phyloP scores from a whole-genome alignment of 2,329 filamentous ascomycete genomes.

The Akanthomyces muscarius region DNA sequence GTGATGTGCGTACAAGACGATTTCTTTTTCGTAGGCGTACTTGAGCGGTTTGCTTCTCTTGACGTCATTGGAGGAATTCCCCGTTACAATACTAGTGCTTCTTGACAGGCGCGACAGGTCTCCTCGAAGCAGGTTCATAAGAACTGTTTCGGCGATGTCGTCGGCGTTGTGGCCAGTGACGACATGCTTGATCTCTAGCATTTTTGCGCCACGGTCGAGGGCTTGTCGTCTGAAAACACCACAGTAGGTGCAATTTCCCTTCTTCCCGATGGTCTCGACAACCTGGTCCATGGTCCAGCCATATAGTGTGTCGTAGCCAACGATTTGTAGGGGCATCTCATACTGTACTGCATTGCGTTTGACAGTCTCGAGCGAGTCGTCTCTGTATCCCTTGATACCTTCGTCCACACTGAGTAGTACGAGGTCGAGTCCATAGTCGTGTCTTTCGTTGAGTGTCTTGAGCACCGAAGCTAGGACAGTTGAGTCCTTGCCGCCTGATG shows the following conservation, averaged over 20 bases:
- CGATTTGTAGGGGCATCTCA: conserved; percentile 83
- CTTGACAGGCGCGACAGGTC: conserved; percentile 83
- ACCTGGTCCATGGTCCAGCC: conserved; percentile 99
- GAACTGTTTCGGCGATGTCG: conserved; percentile 91
- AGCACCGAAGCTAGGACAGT: conserved; percentile 92
- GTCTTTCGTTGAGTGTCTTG: conserved; percentile 87
- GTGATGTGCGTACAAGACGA: conserved; percentile 95
- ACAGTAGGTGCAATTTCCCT: conserved; percentile 98
- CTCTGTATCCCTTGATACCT: conserved; percentile 93
- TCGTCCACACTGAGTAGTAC: conserved; percentile 91
- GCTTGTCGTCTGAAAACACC: conserved; percentile 94
- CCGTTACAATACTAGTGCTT: conserved; percentile 86
- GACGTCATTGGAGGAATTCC: conserved; percentile 73
- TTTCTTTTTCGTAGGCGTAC: conserved; percentile 98
- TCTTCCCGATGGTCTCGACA: conserved; percentile 92
- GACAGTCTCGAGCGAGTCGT: conserved; percentile 93
- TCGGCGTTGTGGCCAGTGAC: conserved; percentile 98
- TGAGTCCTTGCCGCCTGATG: conserved; percentile 95
- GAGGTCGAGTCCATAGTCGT: conserved; percentile 81
- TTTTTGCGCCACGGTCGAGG: conserved; percentile 84
- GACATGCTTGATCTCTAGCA: conserved; percentile 83
- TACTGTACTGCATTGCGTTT: conserved; percentile 92
- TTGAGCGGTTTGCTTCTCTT: conserved; percentile 96
- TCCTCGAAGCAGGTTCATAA: conserved; percentile 93
- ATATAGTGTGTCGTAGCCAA: conserved; percentile 91